Evolutionary conservation across 1,284 basidiomycete species (phyloP).

Genomic region (Cerrena zonata): DNA sequence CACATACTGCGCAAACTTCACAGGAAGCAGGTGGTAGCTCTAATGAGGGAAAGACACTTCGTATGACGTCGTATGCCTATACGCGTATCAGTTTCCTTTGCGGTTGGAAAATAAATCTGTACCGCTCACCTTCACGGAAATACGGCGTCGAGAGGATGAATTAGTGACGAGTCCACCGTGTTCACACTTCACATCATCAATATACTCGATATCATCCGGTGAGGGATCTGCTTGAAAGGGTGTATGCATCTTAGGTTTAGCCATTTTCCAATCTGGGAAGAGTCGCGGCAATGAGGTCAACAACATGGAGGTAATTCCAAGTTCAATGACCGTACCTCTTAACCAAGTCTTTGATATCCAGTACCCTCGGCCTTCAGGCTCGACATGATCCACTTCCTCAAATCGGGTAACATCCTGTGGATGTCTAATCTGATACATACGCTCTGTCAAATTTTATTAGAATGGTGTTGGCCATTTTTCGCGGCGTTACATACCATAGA

Average conservation of each 20-base stretch:
- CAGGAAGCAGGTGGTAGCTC: conserved; percentile 42
- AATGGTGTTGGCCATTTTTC: not conserved
- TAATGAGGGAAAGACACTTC: conserved; percentile 60
- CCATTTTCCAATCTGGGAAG: conserved; percentile 60
- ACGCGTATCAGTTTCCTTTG: not conserved
- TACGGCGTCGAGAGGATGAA: conserved; percentile 47
- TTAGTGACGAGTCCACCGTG: conserved; percentile 58
- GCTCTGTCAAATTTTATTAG: conserved; percentile 39
- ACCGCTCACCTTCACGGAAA: conserved; percentile 49
- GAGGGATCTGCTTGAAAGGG: conserved; percentile 50
- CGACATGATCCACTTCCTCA: conserved; percentile 42
- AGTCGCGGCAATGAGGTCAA: not conserved
- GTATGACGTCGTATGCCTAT: conserved; percentile 55
- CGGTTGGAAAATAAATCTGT: not conserved
- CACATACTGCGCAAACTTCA: conserved; percentile 57
- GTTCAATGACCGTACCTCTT: conserved; percentile 43
- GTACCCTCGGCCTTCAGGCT: conserved; percentile 42
- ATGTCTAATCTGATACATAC: conserved; percentile 62
- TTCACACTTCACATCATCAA: conserved; percentile 59
- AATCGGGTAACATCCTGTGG: conserved; percentile 52
- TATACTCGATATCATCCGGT: conserved; percentile 55
- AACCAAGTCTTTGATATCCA: conserved; percentile 78
- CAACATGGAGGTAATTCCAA: not conserved
- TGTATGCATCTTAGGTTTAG: conserved; percentile 70
- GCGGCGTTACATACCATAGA: conserved; percentile 44